Conservation (phyloP, 495 filamentous ascomycete genomes). For the Terfezia boudieri region DNA sequence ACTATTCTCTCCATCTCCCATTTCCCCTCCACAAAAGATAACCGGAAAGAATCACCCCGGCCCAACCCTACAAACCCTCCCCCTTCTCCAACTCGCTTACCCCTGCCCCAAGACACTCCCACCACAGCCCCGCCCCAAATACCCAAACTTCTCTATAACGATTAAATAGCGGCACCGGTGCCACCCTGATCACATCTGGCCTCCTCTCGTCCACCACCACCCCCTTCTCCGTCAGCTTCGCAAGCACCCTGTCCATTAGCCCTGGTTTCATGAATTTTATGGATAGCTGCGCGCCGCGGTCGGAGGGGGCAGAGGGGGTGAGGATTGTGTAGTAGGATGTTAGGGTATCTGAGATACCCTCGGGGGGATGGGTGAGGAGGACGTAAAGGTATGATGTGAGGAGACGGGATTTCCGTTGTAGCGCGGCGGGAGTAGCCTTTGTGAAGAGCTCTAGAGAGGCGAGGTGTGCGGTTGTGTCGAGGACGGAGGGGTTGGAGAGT, state of each 20-base stretch:
- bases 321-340: slow-evolving; percentile 46
- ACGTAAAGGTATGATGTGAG: slow-evolving; percentile 66
- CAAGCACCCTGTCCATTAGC: slow-evolving; percentile 46
- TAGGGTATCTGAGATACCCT: background rate
- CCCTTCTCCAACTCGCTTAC: background rate
- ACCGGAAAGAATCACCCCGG: no score
- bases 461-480: slow-evolving; percentile 45
- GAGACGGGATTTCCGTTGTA: slow-evolving; percentile 51
- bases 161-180: slow-evolving; percentile 81
- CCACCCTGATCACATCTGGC: slow-evolving; percentile 80
- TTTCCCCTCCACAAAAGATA: no score
- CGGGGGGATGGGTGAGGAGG: slow-evolving; percentile 26
- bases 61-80: background rate
- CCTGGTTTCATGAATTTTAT: slow-evolving; percentile 37
- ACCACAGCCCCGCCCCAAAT: slow-evolving; percentile 26
- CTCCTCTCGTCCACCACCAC: slow-evolving; percentile 75
- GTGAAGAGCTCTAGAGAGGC: slow-evolving; percentile 64
- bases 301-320: slow-evolving; percentile 47
- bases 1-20: no score
- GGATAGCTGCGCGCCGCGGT: slow-evolving; percentile 75
- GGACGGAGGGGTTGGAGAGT: slow-evolving; percentile 41
- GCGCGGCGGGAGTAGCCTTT: slow-evolving; percentile 40
- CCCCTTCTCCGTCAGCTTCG: slow-evolving; percentile 40
- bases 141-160: slow-evolving; percentile 53
- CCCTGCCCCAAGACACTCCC: background rate